phyloP scores from a whole-genome alignment of 2,329 filamentous ascomycete genomes.

The Clonostachys solani region DNA sequence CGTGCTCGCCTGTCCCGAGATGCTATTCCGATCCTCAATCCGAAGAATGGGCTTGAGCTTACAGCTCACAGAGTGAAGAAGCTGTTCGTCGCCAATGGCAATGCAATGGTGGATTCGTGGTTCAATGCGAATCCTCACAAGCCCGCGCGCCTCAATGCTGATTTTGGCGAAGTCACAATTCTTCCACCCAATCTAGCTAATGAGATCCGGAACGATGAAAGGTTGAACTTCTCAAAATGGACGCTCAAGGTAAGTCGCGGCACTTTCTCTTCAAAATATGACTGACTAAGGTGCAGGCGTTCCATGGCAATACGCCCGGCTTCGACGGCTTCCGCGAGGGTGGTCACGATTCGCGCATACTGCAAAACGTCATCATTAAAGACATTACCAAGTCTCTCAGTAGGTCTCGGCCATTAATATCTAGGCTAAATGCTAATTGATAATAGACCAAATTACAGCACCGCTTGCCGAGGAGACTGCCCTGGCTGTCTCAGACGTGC shows the following conservation, averaged over 20 bases:
- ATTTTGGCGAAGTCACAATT: not conserved
- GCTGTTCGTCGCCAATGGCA: no score
- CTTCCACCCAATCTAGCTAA: not conserved
- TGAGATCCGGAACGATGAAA: not conserved
- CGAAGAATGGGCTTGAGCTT: no score
- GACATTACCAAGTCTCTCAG: not conserved
- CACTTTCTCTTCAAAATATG: not conserved
- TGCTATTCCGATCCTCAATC: no score
- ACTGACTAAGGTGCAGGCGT: not conserved
- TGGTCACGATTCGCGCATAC: not conserved
- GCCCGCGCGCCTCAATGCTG: not conserved
- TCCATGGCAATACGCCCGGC: not conserved
- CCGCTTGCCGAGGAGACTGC: not conserved
- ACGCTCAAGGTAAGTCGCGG: not conserved
- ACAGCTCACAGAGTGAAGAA: no score
- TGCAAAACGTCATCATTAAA: not conserved
- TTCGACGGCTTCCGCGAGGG: not conserved
- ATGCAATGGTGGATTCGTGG: no score
- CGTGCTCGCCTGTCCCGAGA: no score
- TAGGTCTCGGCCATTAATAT: not conserved
- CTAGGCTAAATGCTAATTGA: not conserved
- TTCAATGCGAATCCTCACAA: slow-evolving; percentile 6
- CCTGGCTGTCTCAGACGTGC: not conserved
- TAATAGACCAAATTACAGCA: not conserved
- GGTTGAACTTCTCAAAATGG: not conserved